Conservation (phyloP, 371 early-diverging fungal species). For the Apophysomyces trapeziformis region DNA sequence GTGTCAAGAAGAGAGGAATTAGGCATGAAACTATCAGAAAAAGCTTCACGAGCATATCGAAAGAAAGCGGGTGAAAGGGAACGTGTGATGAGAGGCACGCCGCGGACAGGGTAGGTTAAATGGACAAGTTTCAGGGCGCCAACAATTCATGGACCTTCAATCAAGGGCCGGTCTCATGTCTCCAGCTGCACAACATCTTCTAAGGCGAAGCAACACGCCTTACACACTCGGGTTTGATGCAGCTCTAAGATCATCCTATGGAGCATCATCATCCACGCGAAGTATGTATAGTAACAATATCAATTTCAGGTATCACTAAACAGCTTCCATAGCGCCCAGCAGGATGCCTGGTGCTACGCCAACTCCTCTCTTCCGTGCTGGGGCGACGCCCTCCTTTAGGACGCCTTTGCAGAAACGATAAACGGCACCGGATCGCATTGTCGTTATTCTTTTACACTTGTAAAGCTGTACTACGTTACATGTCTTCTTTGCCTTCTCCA, state of each 20-base stretch:
- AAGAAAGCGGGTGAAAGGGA: slow-evolving; percentile 34
- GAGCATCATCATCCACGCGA: slow-evolving; percentile 18
- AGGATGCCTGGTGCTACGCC: slow-evolving; percentile 34
- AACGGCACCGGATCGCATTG: neutral
- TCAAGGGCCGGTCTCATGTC: slow-evolving; percentile 42
- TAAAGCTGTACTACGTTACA: no score
- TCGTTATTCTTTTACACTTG: neutral
- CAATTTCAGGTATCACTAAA: neutral
- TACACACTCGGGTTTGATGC: slow-evolving; percentile 33
- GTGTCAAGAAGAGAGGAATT: slow-evolving; percentile 69
- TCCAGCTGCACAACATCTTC: slow-evolving; percentile 51
- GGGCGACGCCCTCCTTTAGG: slow-evolving; percentile 31
- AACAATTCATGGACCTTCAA: no score
- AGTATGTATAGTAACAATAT: neutral
- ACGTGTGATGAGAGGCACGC: slow-evolving; percentile 31
- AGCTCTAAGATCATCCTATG: slow-evolving; percentile 46
- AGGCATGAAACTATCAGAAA: slow-evolving; percentile 67
- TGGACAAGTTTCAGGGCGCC: neutral
- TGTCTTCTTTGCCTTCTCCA: no score
- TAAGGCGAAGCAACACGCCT: slow-evolving; percentile 39
- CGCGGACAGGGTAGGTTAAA: slow-evolving; percentile 35
- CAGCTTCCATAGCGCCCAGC: slow-evolving; percentile 2
- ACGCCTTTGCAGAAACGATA: slow-evolving; percentile 8
- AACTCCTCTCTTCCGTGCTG: slow-evolving; percentile 47
- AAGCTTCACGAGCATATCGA: slow-evolving; percentile 63